A percentile compares a stretch with the other conserved stretches of the same genome.
Conservation (phyloP, 306 rosid species). For the Leucaena leucocephala region DNA sequence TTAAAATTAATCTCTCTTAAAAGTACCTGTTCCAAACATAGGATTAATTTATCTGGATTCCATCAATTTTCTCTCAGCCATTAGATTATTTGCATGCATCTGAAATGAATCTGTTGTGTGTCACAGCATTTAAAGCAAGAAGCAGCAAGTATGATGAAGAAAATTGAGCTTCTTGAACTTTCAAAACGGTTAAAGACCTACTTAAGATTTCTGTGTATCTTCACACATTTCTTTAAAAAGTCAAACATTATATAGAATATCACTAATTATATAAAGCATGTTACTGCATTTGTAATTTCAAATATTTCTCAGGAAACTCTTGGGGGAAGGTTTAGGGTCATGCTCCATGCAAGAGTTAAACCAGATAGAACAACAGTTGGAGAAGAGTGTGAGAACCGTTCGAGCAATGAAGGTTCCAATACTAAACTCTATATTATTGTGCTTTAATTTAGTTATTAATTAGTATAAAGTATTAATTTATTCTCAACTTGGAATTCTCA, state of each 20-base stretch:
- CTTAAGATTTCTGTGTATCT: not conserved
- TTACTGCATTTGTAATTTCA: not conserved
- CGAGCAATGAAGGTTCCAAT: slow-evolving; percentile 74
- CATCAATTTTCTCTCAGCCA: not conserved
- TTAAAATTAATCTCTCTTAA: too few species aligned
- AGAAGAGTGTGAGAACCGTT: slow-evolving; percentile 65
- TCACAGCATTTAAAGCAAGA: slow-evolving; percentile 58
- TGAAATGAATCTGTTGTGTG: not conserved
- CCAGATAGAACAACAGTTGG: slow-evolving; percentile 74
- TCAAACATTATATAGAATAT: not conserved
- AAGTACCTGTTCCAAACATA: too few species aligned
- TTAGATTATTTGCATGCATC: not conserved
- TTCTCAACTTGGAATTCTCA: not conserved
- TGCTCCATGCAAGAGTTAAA: slow-evolving; percentile 76
- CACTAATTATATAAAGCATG: not conserved
- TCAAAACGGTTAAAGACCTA: slow-evolving; percentile 65
- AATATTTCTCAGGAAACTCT: slow-evolving; percentile 15
- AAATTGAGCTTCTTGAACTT: slow-evolving; percentile 76
- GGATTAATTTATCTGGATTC: not conserved
- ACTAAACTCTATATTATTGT: not conserved
- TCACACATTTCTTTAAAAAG: not conserved
- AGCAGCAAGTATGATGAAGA: slow-evolving; percentile 72
- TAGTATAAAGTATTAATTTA: not conserved
- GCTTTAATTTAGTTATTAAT: not conserved
- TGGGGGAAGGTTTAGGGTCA: slow-evolving; percentile 58